Conservation (phyloP, 352 stramenopile genomes). For the Globisporangium recalcitrans region DNA sequence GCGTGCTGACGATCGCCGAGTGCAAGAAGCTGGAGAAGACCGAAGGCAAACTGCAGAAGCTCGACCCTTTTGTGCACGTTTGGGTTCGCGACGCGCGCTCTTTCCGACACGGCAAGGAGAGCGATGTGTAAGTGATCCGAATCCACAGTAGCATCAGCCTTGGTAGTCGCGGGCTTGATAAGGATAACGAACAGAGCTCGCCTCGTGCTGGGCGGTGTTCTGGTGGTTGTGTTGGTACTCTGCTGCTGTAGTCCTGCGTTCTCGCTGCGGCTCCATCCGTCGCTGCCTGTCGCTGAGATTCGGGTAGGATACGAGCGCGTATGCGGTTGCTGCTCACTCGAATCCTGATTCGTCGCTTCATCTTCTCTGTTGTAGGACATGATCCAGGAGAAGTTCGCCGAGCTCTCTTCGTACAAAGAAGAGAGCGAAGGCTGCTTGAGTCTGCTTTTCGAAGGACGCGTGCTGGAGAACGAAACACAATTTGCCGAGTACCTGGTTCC, state of each 20-base stretch:
- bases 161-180: no score
- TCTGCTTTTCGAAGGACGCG: conserved; percentile 35
- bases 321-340: no score
- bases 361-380: conserved; percentile 24
- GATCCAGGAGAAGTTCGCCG: conserved; percentile 39
- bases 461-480: conserved; percentile 34
- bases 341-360: not conserved
- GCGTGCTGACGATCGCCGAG: conserved; percentile 33
- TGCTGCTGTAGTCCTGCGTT: conserved; percentile 25
- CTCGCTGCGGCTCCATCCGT: conserved; percentile 33
- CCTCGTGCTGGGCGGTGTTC: not conserved
- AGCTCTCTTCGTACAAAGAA: conserved; percentile 34
- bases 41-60: conserved; percentile 16
- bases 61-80: conserved; percentile 42
- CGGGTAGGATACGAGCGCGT: conserved; percentile 23
- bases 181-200: no score
- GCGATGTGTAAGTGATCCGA: conserved; percentile 25
- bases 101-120: conserved; percentile 42
- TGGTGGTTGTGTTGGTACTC: not conserved
- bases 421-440: conserved; percentile 35
- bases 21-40: conserved; percentile 35
- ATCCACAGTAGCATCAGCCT: no score
- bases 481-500: conserved; percentile 36
- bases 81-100: conserved; percentile 55
- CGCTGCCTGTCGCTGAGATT: conserved; percentile 41